These are phyloP conservation scores for Tillandsia fasciculata DNA, from an alignment of 176 grass and related monocot genomes.

Conservation along the genomic window DNA sequence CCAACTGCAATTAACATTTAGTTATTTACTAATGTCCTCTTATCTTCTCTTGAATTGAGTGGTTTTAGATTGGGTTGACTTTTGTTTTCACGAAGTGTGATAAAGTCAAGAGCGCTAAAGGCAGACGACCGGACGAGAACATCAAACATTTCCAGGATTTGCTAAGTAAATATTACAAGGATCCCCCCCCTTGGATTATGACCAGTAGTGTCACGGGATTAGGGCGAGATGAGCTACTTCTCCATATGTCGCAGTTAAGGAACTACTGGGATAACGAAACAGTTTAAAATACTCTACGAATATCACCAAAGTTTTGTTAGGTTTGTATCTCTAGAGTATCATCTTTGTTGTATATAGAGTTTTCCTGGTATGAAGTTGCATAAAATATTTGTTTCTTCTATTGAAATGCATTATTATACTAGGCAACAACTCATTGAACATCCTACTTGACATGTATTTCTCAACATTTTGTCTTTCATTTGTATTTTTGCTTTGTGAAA, in stretches of 20 bases:
- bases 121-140: constrained; percentile 63
- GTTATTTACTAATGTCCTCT: background rate
- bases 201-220: constrained; percentile 67
- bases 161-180: constrained; percentile 50
- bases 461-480: too few species aligned
- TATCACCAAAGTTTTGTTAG: too few species aligned
- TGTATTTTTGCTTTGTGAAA: too few species aligned
- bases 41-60: background rate
- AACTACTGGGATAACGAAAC: constrained; percentile 81
- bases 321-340: too few species aligned
- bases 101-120: constrained; percentile 74
- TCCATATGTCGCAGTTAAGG: constrained; percentile 78
- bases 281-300: constrained; percentile 4
- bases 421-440: too few species aligned
- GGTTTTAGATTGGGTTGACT: constrained; percentile 67
- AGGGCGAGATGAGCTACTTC: constrained; percentile 53
- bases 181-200: constrained; percentile 93
- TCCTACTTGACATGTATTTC: too few species aligned
- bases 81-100: constrained; percentile 99
- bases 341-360: too few species aligned
- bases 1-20: too few species aligned
- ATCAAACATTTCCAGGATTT: constrained; percentile 79
- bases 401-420: too few species aligned
- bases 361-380: too few species aligned
- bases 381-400: too few species aligned